Conservation (phyloP, 768 basidiomycete genomes). For the Boletus rufocinnamomeus region DNA sequence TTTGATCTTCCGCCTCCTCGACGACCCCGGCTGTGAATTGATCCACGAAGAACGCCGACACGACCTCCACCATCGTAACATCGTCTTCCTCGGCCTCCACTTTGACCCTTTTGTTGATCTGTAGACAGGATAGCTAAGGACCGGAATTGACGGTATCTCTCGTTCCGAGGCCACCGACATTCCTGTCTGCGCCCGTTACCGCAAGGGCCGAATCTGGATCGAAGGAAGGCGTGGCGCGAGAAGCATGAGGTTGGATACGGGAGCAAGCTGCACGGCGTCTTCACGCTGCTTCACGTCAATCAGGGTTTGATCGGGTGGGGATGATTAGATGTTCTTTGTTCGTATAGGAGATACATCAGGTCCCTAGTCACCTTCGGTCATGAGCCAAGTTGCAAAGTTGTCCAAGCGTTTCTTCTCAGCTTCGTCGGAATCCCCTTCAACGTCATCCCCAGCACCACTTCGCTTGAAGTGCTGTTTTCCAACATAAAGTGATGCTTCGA, state of each 20-base stretch:
- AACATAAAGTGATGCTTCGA: slow-evolving; percentile 80
- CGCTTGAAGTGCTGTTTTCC: slow-evolving; percentile 83
- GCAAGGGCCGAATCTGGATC: slow-evolving; percentile 64
- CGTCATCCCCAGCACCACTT: slow-evolving; percentile 65
- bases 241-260: slow-evolving; percentile 11
- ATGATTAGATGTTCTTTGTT: slow-evolving; percentile 49
- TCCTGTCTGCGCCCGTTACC: slow-evolving; percentile 63
- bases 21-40: slow-evolving; percentile 35
- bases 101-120: slow-evolving; percentile 42
- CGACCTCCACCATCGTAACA: neutral
- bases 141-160: slow-evolving; percentile 77
- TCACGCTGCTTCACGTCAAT: slow-evolving; percentile 84
- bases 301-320: slow-evolving; percentile 79
- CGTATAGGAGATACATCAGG: slow-evolving; percentile 1
- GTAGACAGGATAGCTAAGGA: slow-evolving; percentile 68
- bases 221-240: slow-evolving; percentile 42
- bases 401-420: slow-evolving; percentile 85
- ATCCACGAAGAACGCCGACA: neutral
- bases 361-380: slow-evolving; percentile 70
- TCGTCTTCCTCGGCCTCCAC: slow-evolving; percentile 37
- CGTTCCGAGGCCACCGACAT: slow-evolving; percentile 76
- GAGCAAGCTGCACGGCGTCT: slow-evolving; percentile 44
- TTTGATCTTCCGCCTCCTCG: slow-evolving; percentile 73
- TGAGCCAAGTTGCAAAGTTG: slow-evolving; percentile 84
- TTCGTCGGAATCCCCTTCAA: slow-evolving; percentile 65